These are phyloP conservation scores for Naegleria lovaniensis DNA, from an alignment of 208 protist species.

Conservation along the genomic window DNA sequence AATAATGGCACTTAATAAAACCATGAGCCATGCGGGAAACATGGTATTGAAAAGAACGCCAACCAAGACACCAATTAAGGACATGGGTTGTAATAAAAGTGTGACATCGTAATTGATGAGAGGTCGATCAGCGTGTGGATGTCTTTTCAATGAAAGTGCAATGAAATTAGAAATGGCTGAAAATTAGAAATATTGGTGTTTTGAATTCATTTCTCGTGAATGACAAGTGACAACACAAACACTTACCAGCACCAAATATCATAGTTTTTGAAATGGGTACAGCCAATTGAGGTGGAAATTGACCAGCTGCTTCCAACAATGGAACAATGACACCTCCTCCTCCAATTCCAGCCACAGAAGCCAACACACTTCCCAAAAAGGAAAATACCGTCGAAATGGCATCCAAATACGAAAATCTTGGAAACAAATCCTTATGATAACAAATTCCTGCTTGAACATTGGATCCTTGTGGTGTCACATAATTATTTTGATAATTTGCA, in stretches of 20 bases:
- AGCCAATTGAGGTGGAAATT: neutral
- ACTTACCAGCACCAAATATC: slow-evolving; percentile 15
- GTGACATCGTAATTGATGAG: slow-evolving; percentile 21
- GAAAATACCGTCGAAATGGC: neutral
- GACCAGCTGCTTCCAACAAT: neutral
- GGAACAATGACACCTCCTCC: slow-evolving; percentile 16
- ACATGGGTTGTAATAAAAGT: slow-evolving; percentile 1
- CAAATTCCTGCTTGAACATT: neutral
- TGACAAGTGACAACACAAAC: no score
- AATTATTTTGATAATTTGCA: neutral
- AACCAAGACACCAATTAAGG: neutral
- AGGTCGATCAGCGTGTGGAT: neutral
- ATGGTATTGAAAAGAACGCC: slow-evolving; percentile 27
- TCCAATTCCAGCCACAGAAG: neutral
- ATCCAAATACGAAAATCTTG: neutral
- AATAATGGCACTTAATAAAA: neutral
- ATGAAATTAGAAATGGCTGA: neutral
- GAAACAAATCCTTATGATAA: slow-evolving; percentile 1
- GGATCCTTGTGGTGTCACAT: neutral
- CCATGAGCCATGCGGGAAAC: slow-evolving; percentile 19
- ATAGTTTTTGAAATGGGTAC: slow-evolving; percentile 3
- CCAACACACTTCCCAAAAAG: neutral
- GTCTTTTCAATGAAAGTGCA: neutral
- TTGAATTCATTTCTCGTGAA: no score
- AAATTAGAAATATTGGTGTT: no score